Evolutionary conservation across 768 basidiomycete species (phyloP).

Genomic region (Naganishia vishniacii): DNA sequence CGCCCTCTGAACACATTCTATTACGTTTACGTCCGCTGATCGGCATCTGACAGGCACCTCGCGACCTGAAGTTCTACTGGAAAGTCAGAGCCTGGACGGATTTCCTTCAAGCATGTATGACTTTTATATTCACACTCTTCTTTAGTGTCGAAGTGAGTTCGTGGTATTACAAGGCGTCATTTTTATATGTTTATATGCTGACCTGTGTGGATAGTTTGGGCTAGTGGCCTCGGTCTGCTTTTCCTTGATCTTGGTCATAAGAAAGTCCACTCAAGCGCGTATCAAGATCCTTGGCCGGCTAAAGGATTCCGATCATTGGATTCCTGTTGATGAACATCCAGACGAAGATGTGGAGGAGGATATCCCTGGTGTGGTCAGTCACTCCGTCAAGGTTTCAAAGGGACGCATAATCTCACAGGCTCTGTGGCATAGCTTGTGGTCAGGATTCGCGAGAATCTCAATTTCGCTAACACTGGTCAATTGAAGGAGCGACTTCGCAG

Average conservation of each 20-base stretch:
- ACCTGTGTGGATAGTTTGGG: slow-evolving; percentile 63
- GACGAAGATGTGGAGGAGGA: slow-evolving; percentile 63
- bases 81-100: slow-evolving; percentile 91
- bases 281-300: slow-evolving; percentile 89
- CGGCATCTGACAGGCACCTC: slow-evolving; percentile 54
- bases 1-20: slow-evolving; percentile 9
- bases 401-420: neutral
- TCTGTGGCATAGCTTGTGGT: slow-evolving; percentile 59
- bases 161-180: no score
- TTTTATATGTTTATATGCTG: no score
- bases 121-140: slow-evolving; percentile 78
- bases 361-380: slow-evolving; percentile 43
- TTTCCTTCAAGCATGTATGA: slow-evolving; percentile 74
- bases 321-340: slow-evolving; percentile 77
- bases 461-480: slow-evolving; percentile 94
- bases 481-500: slow-evolving; percentile 66
- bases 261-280: slow-evolving; percentile 76
- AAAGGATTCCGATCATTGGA: slow-evolving; percentile 84
- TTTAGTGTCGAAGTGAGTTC: slow-evolving; percentile 70
- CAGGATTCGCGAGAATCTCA: slow-evolving; percentile 79
- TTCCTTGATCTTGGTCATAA: slow-evolving; percentile 81
- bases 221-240: slow-evolving; percentile 82
- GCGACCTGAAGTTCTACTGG: slow-evolving; percentile 80
- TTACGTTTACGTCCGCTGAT: neutral
- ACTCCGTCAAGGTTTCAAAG: neutral